phyloP scores from a whole-genome alignment of 768 basidiomycete genomes.

The Austroboletus festivus region DNA sequence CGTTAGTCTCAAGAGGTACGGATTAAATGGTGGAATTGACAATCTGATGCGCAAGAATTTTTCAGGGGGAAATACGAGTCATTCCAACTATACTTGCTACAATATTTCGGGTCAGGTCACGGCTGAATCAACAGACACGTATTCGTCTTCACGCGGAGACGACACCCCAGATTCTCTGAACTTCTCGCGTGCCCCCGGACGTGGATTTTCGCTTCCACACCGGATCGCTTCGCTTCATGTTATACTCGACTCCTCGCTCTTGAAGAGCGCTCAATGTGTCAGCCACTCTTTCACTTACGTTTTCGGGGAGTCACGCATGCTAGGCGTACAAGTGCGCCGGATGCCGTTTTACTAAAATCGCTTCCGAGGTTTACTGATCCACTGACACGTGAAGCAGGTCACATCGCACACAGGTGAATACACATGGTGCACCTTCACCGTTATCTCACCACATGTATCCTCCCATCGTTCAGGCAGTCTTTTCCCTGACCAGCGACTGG shows the following conservation, averaged over 20 bases:
- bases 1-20: too few relatives aligned
- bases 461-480: neutral
- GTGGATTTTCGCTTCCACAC: neutral
- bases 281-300: too few relatives aligned
- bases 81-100: too few relatives aligned
- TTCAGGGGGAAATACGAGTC: too few relatives aligned
- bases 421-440: neutral
- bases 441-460: neutral
- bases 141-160: neutral
- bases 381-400: neutral
- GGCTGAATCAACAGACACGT: neutral
- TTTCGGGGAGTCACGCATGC: neutral
- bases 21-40: too few relatives aligned
- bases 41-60: too few relatives aligned
- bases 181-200: neutral
- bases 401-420: neutral
- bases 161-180: too few relatives aligned
- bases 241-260: too few relatives aligned
- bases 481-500: neutral
- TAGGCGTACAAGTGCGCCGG: neutral
- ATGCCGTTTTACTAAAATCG: neutral
- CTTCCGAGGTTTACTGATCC: neutral
- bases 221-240: neutral
- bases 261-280: too few relatives aligned
- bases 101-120: too few relatives aligned